Evolutionary conservation across 768 basidiomycete genomes (phyloP).

Genomic region (Suillus tomentosus): DNA sequence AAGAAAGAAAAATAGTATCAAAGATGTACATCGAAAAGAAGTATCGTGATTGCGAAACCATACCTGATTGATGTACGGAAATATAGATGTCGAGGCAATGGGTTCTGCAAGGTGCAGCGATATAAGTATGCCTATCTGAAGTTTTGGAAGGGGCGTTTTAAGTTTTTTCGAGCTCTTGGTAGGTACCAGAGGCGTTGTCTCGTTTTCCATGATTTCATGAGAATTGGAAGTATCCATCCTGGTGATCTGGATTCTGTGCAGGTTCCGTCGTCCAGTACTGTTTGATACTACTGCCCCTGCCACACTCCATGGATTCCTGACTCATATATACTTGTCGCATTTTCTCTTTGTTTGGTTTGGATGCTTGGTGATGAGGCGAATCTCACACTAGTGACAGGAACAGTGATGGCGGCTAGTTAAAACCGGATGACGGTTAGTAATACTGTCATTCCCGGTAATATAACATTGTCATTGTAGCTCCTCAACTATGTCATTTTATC

Average conservation of each 20-base stretch:
- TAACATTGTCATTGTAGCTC: too few relatives aligned
- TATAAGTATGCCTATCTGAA: constrained; percentile 46
- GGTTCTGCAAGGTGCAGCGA: constrained; percentile 49
- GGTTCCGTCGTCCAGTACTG: too few relatives aligned
- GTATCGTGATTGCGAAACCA: neutral
- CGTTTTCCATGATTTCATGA: neutral
- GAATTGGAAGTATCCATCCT: neutral
- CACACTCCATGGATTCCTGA: too few relatives aligned
- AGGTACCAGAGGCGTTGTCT: neutral
- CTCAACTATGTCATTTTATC: too few relatives aligned
- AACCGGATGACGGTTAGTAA: too few relatives aligned
- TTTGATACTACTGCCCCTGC: neutral
- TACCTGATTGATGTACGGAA: constrained; percentile 55
- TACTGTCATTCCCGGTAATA: too few relatives aligned
- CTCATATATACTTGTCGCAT: too few relatives aligned
- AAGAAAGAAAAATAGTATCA: neutral
- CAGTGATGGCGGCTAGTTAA: too few relatives aligned
- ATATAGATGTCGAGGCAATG: constrained; percentile 46
- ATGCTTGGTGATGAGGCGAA: too few relatives aligned
- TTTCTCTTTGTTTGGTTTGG: too few relatives aligned
- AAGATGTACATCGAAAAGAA: neutral
- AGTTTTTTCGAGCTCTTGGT: constrained; percentile 18
- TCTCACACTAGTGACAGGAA: too few relatives aligned
- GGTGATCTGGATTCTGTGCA: neutral
- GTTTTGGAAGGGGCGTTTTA: constrained; percentile 43